Base-by-base conservation (phyloP, 306 rosid species). In the Vigna radiata region DNA sequence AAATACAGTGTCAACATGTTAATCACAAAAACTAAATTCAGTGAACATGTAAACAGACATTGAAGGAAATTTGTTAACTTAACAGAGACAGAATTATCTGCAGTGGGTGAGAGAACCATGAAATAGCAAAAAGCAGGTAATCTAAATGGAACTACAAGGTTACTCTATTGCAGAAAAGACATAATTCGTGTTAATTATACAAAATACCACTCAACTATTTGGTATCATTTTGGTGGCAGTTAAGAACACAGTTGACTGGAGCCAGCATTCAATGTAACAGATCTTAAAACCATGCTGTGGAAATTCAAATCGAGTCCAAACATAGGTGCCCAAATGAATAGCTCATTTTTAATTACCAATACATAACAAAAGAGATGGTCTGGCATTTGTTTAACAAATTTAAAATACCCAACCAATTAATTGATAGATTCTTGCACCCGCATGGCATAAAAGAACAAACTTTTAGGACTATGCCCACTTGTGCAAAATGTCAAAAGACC, bases 361-460 rank as follows among this genome's bases (percentile, higher is more conserved):
- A 58, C 4, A 4, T 25, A 12, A 54, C 18, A 18, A 31, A 12
- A 56, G 8, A 29, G 12, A 61, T 75, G 68, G 60, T 62, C 15
- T 33, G 21, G 73, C 61, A 61, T 10, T 76, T 25, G 79, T 33
- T 47, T 23, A 74, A 68, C 37, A 58, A 19, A 70, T 56, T 47
- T 5, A 63, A 63, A 44, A 71, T 13, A 55, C 47, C 46, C 53
- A 66, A 37, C 46, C 53, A 66, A 37, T 64, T 23, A 72, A 43
- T 46, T 58, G 21, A 46, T 16, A 66, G 44, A 80, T 56, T 56
- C 36, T 21, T 48, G 76, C 36, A 73, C 19, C 39, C 14, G 62
- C 79, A 54, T 73, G 61, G 33, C 31, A 72, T 73, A 44, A 43
- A 71, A 72, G 74, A 66, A 43, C 43, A 44, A 58, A 66, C 25